A percentile compares a stretch with the other conserved stretches of the same genome.
phyloP scores from a whole-genome alignment of 192 early-diverging fungal species.

The Globomyces pollinis-pini region DNA sequence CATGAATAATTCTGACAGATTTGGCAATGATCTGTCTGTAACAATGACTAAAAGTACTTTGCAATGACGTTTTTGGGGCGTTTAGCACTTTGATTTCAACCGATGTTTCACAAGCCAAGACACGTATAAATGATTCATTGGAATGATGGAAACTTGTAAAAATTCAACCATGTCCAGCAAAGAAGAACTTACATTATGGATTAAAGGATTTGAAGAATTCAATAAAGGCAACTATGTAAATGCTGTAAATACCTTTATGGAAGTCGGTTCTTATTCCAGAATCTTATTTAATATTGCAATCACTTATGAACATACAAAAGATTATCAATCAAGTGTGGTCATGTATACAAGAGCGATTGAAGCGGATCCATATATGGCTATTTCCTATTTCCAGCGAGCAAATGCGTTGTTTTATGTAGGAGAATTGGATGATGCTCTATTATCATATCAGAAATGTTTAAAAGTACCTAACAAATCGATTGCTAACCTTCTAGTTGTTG shows the following conservation, averaged over 20 bases:
- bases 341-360: conserved; percentile 61
- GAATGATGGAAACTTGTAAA: too few species aligned
- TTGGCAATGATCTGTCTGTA: too few species aligned
- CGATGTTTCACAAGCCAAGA: too few species aligned
- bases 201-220: conserved; percentile 20
- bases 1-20: too few species aligned
- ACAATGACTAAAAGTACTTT: too few species aligned
- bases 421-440: conserved; percentile 60
- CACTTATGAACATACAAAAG: too few species aligned
- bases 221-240: conserved; percentile 7
- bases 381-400: conserved; percentile 89
- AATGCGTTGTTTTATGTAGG: conserved; percentile 69
- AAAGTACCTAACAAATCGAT: conserved; percentile 70
- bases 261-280: conserved; percentile 77
- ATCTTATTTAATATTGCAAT: too few species aligned
- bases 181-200: conserved; percentile 28
- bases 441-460: conserved; percentile 77
- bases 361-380: conserved; percentile 80
- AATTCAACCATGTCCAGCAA: conserved; percentile 23
- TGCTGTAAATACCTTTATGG: conserved; percentile 18
- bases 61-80: too few species aligned
- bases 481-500: conserved; percentile 20
- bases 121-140: too few species aligned
- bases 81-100: too few species aligned
- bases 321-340: too few species aligned